These are phyloP conservation scores for Globisporangium carolinianum DNA, from an alignment of 352 stramenopile genomes.

Conservation along the genomic window DNA sequence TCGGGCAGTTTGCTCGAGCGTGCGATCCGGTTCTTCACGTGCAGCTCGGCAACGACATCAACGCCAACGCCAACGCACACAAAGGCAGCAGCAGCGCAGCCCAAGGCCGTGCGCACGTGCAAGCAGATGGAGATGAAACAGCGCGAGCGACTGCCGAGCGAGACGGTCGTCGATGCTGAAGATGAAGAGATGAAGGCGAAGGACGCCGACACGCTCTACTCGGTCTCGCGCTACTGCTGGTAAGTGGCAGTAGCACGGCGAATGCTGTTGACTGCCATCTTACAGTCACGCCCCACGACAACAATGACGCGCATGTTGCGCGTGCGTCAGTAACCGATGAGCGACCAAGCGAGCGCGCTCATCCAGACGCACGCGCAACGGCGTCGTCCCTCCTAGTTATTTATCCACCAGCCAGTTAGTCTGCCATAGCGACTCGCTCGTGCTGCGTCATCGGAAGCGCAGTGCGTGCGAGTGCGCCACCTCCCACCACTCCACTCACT, in stretches of 20 bases:
- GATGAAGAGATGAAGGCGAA: conserved; percentile 51
- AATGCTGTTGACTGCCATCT: not conserved
- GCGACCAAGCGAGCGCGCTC: conserved; percentile 12
- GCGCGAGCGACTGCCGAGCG: conserved; percentile 20
- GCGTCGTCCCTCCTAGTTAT: not conserved
- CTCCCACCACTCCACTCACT: not conserved
- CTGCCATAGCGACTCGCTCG: conserved; percentile 6
- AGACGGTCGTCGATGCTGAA: conserved; percentile 30
- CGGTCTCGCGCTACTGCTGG: conserved; percentile 49
- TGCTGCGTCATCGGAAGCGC: conserved; percentile 19
- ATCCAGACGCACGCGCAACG: not conserved
- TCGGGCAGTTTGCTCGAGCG: conserved; percentile 46
- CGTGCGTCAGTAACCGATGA: not conserved
- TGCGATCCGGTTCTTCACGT: conserved; percentile 84
- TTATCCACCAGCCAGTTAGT: too few relatives aligned
- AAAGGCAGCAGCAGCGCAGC: not conserved
- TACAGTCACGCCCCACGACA: not conserved
- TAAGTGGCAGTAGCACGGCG: conserved; percentile 12
- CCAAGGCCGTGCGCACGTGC: conserved; percentile 20
- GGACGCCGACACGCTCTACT: conserved; percentile 50
- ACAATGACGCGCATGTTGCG: not conserved
- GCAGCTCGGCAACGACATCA: conserved; percentile 46
- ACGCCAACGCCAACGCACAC: conserved; percentile 28
- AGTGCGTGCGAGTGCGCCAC: conserved; percentile 7
- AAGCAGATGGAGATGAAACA: conserved; percentile 21